Evolutionary conservation across 2,329 filamentous ascomycete genomes (phyloP).

Genomic region (Neopestalotiopsis sp.): DNA sequence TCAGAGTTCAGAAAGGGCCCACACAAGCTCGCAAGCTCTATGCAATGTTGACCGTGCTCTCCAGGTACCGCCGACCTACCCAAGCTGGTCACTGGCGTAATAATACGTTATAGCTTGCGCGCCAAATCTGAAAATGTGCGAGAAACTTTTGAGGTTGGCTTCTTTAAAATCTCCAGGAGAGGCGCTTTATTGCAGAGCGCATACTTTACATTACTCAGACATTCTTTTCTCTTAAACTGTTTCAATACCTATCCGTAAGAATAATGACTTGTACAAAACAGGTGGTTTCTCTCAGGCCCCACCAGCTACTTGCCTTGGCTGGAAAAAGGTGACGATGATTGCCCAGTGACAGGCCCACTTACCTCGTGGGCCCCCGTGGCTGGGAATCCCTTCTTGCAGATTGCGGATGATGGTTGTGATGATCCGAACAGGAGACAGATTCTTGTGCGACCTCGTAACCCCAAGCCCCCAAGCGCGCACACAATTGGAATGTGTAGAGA

Average conservation of each 20-base stretch:
- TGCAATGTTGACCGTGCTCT: background rate
- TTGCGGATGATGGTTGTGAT: background rate
- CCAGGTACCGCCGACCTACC: background rate
- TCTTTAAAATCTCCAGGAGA: too few species aligned
- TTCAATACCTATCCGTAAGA: too few species aligned
- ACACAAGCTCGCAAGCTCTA: background rate
- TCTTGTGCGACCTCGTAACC: too few species aligned
- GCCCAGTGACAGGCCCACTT: background rate
- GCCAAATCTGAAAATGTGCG: background rate
- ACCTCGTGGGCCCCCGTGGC: background rate
- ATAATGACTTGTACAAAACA: too few species aligned
- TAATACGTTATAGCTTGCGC: background rate
- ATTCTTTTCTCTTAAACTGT: too few species aligned
- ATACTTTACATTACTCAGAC: too few species aligned
- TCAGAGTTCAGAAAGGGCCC: background rate
- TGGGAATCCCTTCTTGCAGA: conserved; percentile 4
- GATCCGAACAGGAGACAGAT: background rate
- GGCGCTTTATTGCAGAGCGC: too few species aligned
- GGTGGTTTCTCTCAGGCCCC: too few species aligned
- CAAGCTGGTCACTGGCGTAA: too few species aligned
- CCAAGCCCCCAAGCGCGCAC: too few species aligned
- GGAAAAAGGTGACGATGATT: background rate
- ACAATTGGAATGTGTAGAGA: too few species aligned
- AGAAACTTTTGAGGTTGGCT: too few species aligned
- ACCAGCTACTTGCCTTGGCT: background rate